Percentiles rank a stretch among this genome's conserved stretches.
These are phyloP conservation scores for Neurospora tetrasperma DNA, from an alignment of 495 filamentous ascomycete genomes.

Conservation along the genomic window DNA sequence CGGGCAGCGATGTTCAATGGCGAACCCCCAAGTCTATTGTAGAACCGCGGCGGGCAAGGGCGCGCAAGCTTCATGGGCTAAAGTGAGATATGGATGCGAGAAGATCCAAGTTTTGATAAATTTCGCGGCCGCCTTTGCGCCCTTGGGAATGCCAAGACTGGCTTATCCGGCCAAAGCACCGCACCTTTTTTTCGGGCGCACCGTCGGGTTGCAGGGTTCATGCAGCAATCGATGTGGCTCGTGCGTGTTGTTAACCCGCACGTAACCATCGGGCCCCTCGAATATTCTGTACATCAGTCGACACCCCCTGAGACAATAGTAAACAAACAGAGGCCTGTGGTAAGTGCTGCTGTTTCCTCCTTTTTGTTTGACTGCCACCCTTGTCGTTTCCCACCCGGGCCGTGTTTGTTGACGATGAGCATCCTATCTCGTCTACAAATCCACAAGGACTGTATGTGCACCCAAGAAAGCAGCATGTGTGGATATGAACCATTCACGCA, in stretches of 20 bases:
- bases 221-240: background rate
- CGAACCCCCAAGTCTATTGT: background rate
- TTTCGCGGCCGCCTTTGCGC: background rate
- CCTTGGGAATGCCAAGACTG: background rate
- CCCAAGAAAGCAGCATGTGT: background rate
- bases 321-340: background rate
- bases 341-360: background rate
- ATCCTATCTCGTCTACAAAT: background rate
- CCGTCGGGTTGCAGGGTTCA: background rate
- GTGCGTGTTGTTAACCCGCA: background rate
- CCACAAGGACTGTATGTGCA: background rate
- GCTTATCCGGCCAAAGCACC: background rate
- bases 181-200: background rate
- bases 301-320: background rate
- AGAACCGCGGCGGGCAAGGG: background rate
- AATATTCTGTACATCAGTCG: background rate
- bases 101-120: background rate
- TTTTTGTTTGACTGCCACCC: background rate
- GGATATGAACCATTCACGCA: background rate
- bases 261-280: background rate
- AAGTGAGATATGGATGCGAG: background rate
- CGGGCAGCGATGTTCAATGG: slow-evolving; percentile 6
- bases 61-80: background rate
- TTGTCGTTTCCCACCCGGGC: background rate
- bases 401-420: background rate